Evolutionary conservation across 306 rosid species (phyloP), one percentile per base, ranked within the genome.

Genomic region (Vachellia pachyceras): DNA sequence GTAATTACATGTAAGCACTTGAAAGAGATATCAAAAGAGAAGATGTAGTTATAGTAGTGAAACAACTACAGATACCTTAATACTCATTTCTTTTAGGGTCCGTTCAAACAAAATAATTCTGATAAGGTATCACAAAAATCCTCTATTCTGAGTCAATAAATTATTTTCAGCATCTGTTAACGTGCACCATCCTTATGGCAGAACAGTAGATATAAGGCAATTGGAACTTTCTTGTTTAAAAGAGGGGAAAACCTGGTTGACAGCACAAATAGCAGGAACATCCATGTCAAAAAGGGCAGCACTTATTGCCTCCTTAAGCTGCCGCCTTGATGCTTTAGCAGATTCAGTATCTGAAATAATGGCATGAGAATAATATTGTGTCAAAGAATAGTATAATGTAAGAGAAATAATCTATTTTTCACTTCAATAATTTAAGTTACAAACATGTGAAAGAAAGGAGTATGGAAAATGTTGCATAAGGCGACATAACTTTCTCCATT

Each of bases 251-350:
- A 92, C 99, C 95, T 95, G 99, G 87, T 87, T 92, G 80, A 95
- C 86, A 63, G 97, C 95, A 87, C 97, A 92, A 82, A 93, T 92
- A 82, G 91, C 89, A 42, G 99, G 97, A 80, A 91, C 99, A 76
- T 93, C 85, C 95, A 95, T 85, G 85, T 90, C 94, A 79, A 92
- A 94, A 68, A 95, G 76, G 73, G 89, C 91, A 64, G 88, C 50
- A 76, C 85, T 78, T n/a, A 92, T 88, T 72, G 95, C 87, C 66
- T 95, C 92, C 89, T 90, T 92, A 77, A 95, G 99, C 80, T 95
- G 97, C 61, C 55, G 84, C 73, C 97, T 91, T 0, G 95, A 92
- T 82, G 94, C 92, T 91, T 77, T 90, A 40, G 97, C 94, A 63
- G 93, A 78, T 87, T 91, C 94, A 60, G 97, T 91, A 90, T 95